Base-by-base conservation (phyloP, 2,329 filamentous ascomycete genomes). In the Balansia obtecta region DNA sequence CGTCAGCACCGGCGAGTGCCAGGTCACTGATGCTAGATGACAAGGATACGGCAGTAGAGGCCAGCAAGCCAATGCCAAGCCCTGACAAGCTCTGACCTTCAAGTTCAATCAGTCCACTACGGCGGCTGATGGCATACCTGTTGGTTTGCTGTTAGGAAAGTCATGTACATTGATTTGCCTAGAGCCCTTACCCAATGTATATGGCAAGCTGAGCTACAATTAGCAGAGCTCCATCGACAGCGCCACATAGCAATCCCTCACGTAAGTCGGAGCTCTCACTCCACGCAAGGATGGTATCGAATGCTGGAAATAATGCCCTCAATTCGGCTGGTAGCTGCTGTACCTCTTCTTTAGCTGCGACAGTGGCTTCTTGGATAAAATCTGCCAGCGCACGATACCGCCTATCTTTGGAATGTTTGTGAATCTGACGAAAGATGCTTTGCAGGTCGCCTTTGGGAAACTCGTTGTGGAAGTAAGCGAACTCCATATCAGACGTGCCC, bases 211-310 rank as follows among this genome's bases (percentile, higher is more conserved):
- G 58, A 4, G 70, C 52, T 1, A 65, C 58, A 44, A 57, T 58
- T 2, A 76, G 64, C 1, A 76, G 56, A 6, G 68, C 61, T 2
- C 73, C 68, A 33, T 76, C 72, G 2, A 76, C 57, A 4, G 73
- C 58, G 0, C 65, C 73, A 34, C 67, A 61, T 8, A 77, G 57
- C 7, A 57, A 60, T 1, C 72, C 68, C 13, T 66, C 56, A 1
- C 70, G 67, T 2, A 74, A 62, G 3, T 64, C 57, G 4, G 56
- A 43, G 15, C 70, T 65, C 1, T 55, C 63, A 15, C 37, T 48
- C 37, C 67, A 62, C 46, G 57, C 56, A 2, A 68, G 55, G 8
- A 74, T 53, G 4, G 57, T 64, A 45, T 70, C 63, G 44, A 73
- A 71, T 0, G 63, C 55, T 4, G 66, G 65, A 18, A 73, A 53